Conservation (phyloP, 2,329 filamentous ascomycete genomes). For the Cercospora zeae-maydis region DNA sequence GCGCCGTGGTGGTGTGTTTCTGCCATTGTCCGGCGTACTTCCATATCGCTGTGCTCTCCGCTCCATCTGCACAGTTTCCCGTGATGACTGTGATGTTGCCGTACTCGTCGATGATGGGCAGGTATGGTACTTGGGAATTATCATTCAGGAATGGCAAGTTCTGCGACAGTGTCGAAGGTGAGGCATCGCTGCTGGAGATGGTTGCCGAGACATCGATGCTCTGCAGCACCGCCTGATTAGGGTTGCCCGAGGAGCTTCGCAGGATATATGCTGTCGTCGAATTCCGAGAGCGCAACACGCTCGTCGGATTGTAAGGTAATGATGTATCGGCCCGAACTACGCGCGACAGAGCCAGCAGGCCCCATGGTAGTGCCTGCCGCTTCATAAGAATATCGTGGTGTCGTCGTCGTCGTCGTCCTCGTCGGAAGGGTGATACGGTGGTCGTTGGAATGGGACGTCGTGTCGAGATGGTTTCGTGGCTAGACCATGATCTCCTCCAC, state of each 20-base stretch:
- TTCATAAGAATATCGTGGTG: conserved; percentile 21
- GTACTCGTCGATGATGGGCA: conserved; percentile 60
- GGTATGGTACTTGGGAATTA: conserved; percentile 56
- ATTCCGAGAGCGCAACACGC: conserved; percentile 58
- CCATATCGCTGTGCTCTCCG: conserved; percentile 61
- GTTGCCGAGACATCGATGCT: conserved; percentile 63
- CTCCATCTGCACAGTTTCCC: conserved; percentile 63
- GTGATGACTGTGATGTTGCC: conserved; percentile 71
- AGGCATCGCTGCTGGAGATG: conserved; percentile 48
- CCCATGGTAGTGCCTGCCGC: conserved; percentile 16
- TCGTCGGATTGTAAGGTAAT: conserved; percentile 75
- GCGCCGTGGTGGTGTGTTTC: conserved; percentile 33
- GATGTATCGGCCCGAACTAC: conserved; percentile 19
- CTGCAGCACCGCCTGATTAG: conserved; percentile 53
- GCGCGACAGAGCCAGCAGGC: conserved; percentile 30
- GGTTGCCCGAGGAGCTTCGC: conserved; percentile 49
- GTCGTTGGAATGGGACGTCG: conserved; percentile 9
- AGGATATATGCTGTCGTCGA: conserved; percentile 67
- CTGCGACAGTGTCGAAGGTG: conserved; percentile 50
- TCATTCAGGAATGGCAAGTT: conserved; percentile 61
- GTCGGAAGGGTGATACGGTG: conserved; percentile 8
- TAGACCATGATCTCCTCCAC: conserved; percentile 19
- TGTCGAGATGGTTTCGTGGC: conserved; percentile 3
- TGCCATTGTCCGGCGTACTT: conserved; percentile 62
- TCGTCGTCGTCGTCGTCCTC: not conserved